Conservation (phyloP, 495 filamentous ascomycete genomes). For the Penicillium malachiteum region DNA sequence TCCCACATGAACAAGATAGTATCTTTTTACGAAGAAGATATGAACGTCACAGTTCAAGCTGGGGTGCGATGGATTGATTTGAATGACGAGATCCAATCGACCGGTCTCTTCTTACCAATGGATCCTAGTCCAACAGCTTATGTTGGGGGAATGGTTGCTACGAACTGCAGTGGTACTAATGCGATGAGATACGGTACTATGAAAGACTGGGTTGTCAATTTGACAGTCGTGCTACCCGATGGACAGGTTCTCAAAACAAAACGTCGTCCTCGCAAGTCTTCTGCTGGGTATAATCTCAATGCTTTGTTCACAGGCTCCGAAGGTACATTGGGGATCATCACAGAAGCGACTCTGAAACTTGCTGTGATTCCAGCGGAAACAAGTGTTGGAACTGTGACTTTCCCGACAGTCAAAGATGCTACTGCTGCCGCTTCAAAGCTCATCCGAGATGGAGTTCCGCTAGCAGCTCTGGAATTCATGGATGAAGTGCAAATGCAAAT, state of each 20-base stretch:
- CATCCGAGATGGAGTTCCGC: conserved; percentile 75
- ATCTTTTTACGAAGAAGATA: conserved; percentile 75
- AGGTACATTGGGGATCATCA: conserved; percentile 89
- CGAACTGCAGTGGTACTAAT: conserved; percentile 90
- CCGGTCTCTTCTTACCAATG: conserved; percentile 84
- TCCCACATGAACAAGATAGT: conserved; percentile 83
- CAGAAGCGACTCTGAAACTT: conserved; percentile 82
- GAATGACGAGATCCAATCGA: conserved; percentile 67
- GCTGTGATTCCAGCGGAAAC: conserved; percentile 73
- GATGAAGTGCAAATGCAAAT: conserved; percentile 94
- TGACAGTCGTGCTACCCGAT: conserved; percentile 91
- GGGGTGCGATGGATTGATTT: conserved; percentile 85
- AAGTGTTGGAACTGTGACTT: conserved; percentile 82
- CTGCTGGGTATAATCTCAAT: conserved; percentile 85
- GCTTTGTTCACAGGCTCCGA: conserved; percentile 85
- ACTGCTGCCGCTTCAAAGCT: conserved; percentile 78
- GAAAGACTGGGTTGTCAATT: conserved; percentile 89
- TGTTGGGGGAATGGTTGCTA: conserved; percentile 96
- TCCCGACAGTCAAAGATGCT: conserved; percentile 72
- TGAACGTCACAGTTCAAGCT: conserved; percentile 90
- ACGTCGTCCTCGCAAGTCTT: conserved; percentile 64
- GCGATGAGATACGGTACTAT: conserved; percentile 93
- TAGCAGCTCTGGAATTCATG: conserved; percentile 87
- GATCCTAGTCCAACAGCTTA: conserved; percentile 71
- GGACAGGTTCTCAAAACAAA: conserved; percentile 85